Evolutionary conservation across 129 eudicot species (phyloP).

Genomic region (Sambucus nigra): DNA sequence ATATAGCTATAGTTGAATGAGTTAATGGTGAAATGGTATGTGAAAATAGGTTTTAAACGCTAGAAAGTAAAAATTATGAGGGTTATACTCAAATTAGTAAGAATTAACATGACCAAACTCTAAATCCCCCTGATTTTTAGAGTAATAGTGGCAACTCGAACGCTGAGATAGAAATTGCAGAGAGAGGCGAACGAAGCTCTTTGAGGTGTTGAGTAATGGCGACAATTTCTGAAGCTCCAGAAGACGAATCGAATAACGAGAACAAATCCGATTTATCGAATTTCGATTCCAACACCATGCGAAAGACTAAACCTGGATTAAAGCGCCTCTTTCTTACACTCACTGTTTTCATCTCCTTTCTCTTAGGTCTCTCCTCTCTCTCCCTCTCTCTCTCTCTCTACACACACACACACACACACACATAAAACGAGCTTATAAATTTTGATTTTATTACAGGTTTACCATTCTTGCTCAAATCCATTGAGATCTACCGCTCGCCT

Average conservation of each 20-base stretch:
- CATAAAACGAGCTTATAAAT: not conserved
- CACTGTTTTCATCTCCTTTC: constrained; percentile 69
- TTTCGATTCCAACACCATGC: constrained; percentile 53
- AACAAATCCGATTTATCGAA: constrained; percentile 11
- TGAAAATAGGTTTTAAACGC: too few species aligned
- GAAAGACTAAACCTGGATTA: constrained; percentile 68
- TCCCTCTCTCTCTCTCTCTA: not conserved
- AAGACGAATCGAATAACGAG: not conserved
- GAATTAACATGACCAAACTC: too few species aligned
- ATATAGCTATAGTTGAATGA: too few species aligned
- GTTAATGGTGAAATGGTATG: too few species aligned
- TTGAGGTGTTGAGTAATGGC: constrained; percentile 31
- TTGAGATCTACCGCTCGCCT: constrained; percentile 85
- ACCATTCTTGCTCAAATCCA: constrained; percentile 75
- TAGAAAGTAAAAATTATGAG: too few species aligned
- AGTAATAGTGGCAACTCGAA: too few species aligned
- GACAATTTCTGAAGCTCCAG: constrained; percentile 35
- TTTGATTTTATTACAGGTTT: constrained; percentile 38
- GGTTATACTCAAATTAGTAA: too few species aligned
- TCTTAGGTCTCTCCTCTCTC: constrained; percentile 55
- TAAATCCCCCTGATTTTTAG: too few species aligned
- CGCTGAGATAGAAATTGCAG: not conserved
- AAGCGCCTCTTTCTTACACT: constrained; percentile 67
- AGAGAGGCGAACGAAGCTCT: constrained; percentile 15
- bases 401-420: not conserved